phyloP scores from a whole-genome alignment of 805 yeast species.

The Saitoella complicata region DNA sequence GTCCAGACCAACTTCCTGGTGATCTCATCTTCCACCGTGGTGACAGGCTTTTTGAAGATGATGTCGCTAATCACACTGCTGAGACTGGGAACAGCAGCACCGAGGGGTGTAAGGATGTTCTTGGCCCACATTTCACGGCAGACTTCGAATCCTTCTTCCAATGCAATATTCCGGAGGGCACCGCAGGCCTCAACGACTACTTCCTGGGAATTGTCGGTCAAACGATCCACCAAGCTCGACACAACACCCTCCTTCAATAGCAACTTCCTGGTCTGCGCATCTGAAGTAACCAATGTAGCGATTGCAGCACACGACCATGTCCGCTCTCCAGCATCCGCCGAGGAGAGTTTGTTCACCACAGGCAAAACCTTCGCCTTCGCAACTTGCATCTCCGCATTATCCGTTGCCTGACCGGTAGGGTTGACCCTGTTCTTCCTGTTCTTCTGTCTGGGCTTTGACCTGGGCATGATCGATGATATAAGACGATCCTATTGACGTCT shows the following conservation, averaged over 20 bases:
- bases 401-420: background rate
- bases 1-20: too few species aligned
- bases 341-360: conserved; percentile 44
- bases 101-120: conserved; percentile 47
- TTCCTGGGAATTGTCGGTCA: conserved; percentile 56
- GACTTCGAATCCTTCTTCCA: conserved; percentile 80
- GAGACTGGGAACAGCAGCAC: background rate
- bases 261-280: conserved; percentile 40
- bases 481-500: too few species aligned
- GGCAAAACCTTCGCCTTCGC: conserved; percentile 49
- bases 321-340: conserved; percentile 53
- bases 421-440: background rate
- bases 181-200: conserved; percentile 71
- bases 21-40: too few species aligned
- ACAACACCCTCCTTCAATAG: conserved; percentile 42
- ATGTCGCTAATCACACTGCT: too few species aligned
- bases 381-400: conserved; percentile 23
- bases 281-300: conserved; percentile 48
- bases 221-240: conserved; percentile 38
- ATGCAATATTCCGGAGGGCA: conserved; percentile 56
- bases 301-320: conserved; percentile 64
- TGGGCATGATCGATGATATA: too few species aligned
- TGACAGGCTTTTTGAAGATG: too few species aligned
- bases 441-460: background rate
- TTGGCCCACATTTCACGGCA: conserved; percentile 62